A percentile compares a stretch with the other conserved stretches of the same genome.
Conservation (phyloP, 305 asterid species). For the Salvia sclarea region DNA sequence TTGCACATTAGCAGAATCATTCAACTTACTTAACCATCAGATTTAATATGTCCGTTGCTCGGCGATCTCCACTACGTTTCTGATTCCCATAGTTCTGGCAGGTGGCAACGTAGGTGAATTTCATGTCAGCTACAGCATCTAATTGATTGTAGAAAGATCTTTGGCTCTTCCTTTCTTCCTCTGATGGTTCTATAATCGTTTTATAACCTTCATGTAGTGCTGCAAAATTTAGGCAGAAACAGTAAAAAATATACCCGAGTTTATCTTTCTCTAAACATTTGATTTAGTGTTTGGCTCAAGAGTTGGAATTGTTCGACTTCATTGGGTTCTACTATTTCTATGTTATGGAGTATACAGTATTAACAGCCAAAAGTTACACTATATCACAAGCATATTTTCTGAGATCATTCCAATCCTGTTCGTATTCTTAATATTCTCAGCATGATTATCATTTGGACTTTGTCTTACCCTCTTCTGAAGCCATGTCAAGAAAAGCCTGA, state of each 20-base stretch:
- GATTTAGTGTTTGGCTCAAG: slow-evolving; percentile 9
- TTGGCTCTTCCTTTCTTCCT: slow-evolving; percentile 85
- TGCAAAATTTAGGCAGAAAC: slow-evolving; percentile 39
- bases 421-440: slow-evolving; percentile 26
- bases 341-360: neutral
- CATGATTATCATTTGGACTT: slow-evolving; percentile 27
- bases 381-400: neutral
- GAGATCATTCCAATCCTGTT: slow-evolving; percentile 3
- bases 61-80: slow-evolving; percentile 96
- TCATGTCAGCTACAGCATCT: slow-evolving; percentile 98
- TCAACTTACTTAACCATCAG: slow-evolving; percentile 96
- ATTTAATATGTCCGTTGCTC: slow-evolving; percentile 95
- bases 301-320: slow-evolving; percentile 8
- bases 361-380: neutral
- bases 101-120: slow-evolving; percentile 96
- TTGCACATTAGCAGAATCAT: slow-evolving; percentile 16
- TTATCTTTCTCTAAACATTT: slow-evolving; percentile 21
- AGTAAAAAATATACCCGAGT: slow-evolving; percentile 27
- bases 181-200: slow-evolving; percentile 71
- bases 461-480: slow-evolving; percentile 72
- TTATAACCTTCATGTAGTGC: slow-evolving; percentile 92
- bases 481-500: slow-evolving; percentile 99
- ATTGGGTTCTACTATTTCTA: slow-evolving; percentile 3
- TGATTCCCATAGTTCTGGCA: slow-evolving; percentile 98
- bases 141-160: slow-evolving; percentile 87